These are phyloP conservation scores for Boehmeria nivea DNA, from an alignment of 306 rosid species.

Conservation along the genomic window DNA sequence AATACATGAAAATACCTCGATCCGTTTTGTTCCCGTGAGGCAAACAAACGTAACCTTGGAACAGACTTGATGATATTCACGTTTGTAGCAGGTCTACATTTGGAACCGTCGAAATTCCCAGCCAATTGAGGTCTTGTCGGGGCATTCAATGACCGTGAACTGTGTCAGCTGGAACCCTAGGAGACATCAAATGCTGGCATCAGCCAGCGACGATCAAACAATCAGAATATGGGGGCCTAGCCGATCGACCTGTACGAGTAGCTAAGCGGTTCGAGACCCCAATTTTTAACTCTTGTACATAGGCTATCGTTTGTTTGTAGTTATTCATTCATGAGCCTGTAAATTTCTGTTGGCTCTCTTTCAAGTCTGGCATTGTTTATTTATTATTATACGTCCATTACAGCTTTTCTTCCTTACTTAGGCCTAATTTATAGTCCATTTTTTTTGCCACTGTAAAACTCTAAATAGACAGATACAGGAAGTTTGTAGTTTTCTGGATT, in stretches of 20 bases:
- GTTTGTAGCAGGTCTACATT: slow-evolving; percentile 60
- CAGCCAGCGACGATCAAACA: slow-evolving; percentile 80
- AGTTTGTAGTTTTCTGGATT: too few species aligned
- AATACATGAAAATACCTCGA: background rate
- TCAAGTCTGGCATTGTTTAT: too few species aligned
- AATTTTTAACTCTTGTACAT: slow-evolving; percentile 21
- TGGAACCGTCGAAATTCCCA: slow-evolving; percentile 55
- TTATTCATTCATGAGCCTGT: too few species aligned
- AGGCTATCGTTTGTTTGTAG: too few species aligned
- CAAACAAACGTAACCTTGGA: background rate
- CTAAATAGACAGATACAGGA: too few species aligned
- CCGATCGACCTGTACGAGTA: slow-evolving; percentile 23
- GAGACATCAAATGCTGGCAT: slow-evolving; percentile 82
- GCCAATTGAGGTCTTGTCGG: slow-evolving; percentile 71
- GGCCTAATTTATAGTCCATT: too few species aligned
- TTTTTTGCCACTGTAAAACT: too few species aligned
- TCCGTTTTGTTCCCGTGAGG: background rate
- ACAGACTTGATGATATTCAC: background rate
- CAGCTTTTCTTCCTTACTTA: too few species aligned
- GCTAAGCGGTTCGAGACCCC: slow-evolving; percentile 18
- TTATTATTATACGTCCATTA: too few species aligned
- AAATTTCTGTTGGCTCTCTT: too few species aligned
- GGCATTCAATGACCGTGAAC: slow-evolving; percentile 76
- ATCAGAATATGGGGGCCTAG: slow-evolving; percentile 87
- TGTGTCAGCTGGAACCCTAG: slow-evolving; percentile 91